Evolutionary conservation across 352 stramenopile species (phyloP).

Genomic region (Proteromonas lacertae): DNA sequence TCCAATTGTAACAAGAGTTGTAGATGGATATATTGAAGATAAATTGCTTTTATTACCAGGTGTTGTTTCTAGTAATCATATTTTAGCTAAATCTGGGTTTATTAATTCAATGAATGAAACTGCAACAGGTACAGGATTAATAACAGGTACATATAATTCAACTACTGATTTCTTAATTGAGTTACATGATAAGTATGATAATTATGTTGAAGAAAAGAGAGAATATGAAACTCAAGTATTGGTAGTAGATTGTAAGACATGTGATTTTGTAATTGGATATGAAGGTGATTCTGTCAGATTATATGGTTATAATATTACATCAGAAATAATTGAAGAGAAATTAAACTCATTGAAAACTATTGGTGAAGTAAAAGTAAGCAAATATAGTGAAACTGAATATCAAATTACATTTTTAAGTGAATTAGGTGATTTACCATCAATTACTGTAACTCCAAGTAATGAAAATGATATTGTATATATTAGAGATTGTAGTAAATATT

Average conservation of each 20-base stretch:
- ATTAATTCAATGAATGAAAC: too few species aligned
- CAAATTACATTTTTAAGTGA: slow-evolving; percentile 54
- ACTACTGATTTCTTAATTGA: slow-evolving; percentile 46
- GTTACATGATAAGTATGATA: slow-evolving; percentile 43
- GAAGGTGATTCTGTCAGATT: slow-evolving; percentile 20
- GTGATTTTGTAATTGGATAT: slow-evolving; percentile 31
- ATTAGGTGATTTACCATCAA: slow-evolving; percentile 19
- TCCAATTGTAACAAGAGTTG: too few species aligned
- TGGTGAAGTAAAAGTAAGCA: slow-evolving; percentile 38
- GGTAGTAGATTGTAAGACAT: slow-evolving; percentile 18
- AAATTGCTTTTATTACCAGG: too few species aligned
- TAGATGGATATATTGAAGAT: too few species aligned
- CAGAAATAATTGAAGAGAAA: slow-evolving; percentile 22
- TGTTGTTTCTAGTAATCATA: too few species aligned
- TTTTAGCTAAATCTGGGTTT: too few species aligned
- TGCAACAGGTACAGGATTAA: too few species aligned
- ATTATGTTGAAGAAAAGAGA: slow-evolving; percentile 37
- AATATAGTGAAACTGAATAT: slow-evolving; percentile 28
- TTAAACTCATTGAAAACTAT: slow-evolving; percentile 35
- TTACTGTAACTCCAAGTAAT: slow-evolving; percentile 20
- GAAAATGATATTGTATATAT: too few species aligned
- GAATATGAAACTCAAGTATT: slow-evolving; percentile 52
- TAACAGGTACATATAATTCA: slow-evolving; percentile 16
- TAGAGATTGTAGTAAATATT: too few species aligned
- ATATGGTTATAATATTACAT: slow-evolving; percentile 25